Base-by-base conservation (phyloP, 2,329 filamentous ascomycete genomes). In the Mollisia scopiformis region DNA sequence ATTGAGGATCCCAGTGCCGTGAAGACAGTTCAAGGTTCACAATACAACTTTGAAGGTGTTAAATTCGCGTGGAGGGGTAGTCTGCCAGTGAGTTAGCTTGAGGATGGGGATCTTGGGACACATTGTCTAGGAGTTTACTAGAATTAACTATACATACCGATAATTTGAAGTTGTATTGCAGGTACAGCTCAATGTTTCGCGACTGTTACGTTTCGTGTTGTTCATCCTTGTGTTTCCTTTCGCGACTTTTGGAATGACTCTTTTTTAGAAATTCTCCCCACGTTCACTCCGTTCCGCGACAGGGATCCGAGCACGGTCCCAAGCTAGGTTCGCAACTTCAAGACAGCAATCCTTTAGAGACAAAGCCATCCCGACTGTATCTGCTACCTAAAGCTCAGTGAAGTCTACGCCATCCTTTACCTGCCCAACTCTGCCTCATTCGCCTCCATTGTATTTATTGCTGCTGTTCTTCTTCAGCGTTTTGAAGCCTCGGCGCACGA, bases 401-500 rank as follows among this genome's bases (percentile, higher is more conserved):
- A 33, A 31, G n/a, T 31, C 14, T 37, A 21, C 46, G 54, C 52
- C 52, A 43, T 35, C 37, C 39, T 37, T 55, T 52, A 35, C 52
- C 55, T 56, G 27, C 52, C 21, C 16, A 28, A 21, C 51, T 16
- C 23, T 21, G 16, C 31, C 33, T 37, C 37, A 25, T 10, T 8
- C n/a, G 21, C 37, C 30, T 30, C 13, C 25, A 33, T 55, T 28
- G 16, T 39, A 35, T 3, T 35, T 35, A n/a, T 25, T 54, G 33
- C n/a, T n/a, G n/a, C n/a, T n/a, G 16, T 27, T 25, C 37, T 55
- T 25, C 28, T 39, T 35, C 37, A 23, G 21, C 30, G n/a, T 50
- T 28, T 41, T n/a, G 23, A 60, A 56, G 52, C 52, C 52, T 46
- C 55, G 43, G 51, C 21, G 37, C 27, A 11, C 23, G 8, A 52